Base-by-base conservation (phyloP, 176 grass and related monocot genomes). In the Pontederia paniculata region DNA sequence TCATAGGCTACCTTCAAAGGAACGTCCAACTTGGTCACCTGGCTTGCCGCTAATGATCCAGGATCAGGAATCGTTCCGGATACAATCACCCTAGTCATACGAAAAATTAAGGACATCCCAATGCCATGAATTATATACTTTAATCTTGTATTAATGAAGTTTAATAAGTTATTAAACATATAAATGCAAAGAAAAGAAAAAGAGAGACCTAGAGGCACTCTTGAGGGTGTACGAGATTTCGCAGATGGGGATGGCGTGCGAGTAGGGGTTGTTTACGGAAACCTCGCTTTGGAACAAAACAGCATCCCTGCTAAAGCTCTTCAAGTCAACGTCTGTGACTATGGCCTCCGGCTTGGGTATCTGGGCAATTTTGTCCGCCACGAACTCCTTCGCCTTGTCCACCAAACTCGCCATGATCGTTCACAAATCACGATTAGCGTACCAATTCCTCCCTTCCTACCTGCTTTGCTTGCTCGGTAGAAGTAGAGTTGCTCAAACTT, bases 371-470 rank as follows among this genome's bases (percentile, higher is more conserved):
- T 94, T 94, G 21, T 94, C 84, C 16, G 72, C 80, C 9, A 94
- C 77, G 79, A 94, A 94, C 45, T n/a, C 77, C 77, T 94, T 88
- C 17, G 80, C 88, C 80, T 88, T 88, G 88, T 94, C 80, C 48
- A 94, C 21, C 48, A 94, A 21, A 17, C 79, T 55, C 67, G 84
- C 19, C 84, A 88, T 88, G 54, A 14, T 54, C 15, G 28, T 37
- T 37, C 28, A 37, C 28, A 0, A 37, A 3, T 37, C 28, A 37
- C 28, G 28, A 37, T 37, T 37, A 5, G 7, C 28, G 28, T 37
- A 37, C 1, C 3, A 37, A 37, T 6, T 37, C 28, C 28, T 37
- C 28, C 7, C 28, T 37, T 6, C 5, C 28, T 6, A 6, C 28
- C 28, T 6, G 7, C 28, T 37, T 37, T 37, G 5, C 28, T 37